A percentile compares a stretch with the other conserved stretches of the same genome.
Evolutionary conservation across 345 rosid genomes (phyloP).

Genomic region (Rubroshorea leprosula): DNA sequence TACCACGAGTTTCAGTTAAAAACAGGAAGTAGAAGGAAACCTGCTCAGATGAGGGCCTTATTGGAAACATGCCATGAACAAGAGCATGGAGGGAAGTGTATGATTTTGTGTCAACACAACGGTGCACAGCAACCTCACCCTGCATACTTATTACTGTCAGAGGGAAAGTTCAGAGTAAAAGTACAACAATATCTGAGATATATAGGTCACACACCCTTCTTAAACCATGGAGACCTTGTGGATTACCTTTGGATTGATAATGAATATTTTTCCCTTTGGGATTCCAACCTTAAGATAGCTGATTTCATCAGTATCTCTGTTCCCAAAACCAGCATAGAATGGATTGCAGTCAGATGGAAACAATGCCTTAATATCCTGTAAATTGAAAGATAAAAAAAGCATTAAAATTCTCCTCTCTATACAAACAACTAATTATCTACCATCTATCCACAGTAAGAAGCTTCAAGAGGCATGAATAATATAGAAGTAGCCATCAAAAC

Average conservation of each 20-base stretch:
- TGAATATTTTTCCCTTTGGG: conserved; percentile 91
- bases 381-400: conserved; percentile 6
- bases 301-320: conserved; percentile 92
- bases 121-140: conserved; percentile 91
- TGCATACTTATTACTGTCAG: conserved; percentile 32
- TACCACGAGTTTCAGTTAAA: background rate
- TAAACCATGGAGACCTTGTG: no score
- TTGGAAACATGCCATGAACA: conserved; percentile 89
- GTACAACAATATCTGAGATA: background rate
- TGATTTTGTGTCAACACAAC: conserved; percentile 74
- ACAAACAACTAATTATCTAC: background rate
- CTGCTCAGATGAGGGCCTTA: conserved; percentile 56
- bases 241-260: conserved; percentile 90
- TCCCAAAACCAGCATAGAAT: conserved; percentile 98
- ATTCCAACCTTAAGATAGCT: conserved; percentile 98
- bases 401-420: background rate
- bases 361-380: conserved; percentile 77
- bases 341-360: conserved; percentile 90
- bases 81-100: conserved; percentile 74
- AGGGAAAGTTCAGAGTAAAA: background rate
- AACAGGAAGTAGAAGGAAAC: conserved; percentile 25
- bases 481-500: background rate
- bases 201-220: background rate
- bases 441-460: conserved; percentile 1
- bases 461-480: background rate